A percentile compares a stretch with the other conserved stretches of the same genome.
These are phyloP conservation scores for Platanus orientalis DNA, from an alignment of 164 flowering plant genomes.

Conservation along the genomic window DNA sequence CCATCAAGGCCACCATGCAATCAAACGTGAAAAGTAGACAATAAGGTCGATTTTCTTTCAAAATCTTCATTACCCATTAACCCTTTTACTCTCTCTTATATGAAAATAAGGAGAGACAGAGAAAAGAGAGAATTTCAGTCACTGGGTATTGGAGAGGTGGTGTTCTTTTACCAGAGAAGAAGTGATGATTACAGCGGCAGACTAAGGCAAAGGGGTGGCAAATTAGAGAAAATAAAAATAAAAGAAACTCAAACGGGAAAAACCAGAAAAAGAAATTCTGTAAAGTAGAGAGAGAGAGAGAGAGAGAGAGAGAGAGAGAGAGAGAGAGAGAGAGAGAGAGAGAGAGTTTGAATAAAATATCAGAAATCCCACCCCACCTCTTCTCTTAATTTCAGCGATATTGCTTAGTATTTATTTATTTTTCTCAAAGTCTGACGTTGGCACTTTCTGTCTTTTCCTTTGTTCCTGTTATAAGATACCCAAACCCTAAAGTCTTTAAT, in stretches of 20 bases:
- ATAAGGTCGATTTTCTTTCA: neutral
- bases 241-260: conserved; percentile 1
- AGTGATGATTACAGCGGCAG: conserved; percentile 45
- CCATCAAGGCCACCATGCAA: conserved; percentile 27
- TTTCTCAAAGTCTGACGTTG: conserved; percentile 23
- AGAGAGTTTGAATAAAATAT: conserved; percentile 19
- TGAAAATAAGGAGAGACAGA: conserved; percentile 14
- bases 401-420: conserved; percentile 2
- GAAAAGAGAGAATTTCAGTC: conserved; percentile 8
- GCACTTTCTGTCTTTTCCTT: conserved; percentile 65
- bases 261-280: conserved; percentile 26
- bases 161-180: conserved; percentile 17
- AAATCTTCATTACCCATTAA: conserved; percentile 10
- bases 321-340: neutral
- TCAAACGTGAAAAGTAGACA: conserved; percentile 20
- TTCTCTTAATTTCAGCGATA: conserved; percentile 15
- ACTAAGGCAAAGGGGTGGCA: conserved; percentile 28
- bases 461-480: conserved; percentile 54
- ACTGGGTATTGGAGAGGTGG: conserved; percentile 19
- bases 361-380: conserved; percentile 20
- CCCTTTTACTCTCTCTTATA: conserved; percentile 14
- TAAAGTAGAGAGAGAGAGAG: conserved; percentile 7
- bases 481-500: conserved; percentile 52
- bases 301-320: conserved; percentile 5
- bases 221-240: conserved; percentile 14